Percentiles rank a stretch among this genome's conserved stretches.
Evolutionary conservation across 2,329 filamentous ascomycete genomes (phyloP).

Genomic region (Hypocreales sp.): DNA sequence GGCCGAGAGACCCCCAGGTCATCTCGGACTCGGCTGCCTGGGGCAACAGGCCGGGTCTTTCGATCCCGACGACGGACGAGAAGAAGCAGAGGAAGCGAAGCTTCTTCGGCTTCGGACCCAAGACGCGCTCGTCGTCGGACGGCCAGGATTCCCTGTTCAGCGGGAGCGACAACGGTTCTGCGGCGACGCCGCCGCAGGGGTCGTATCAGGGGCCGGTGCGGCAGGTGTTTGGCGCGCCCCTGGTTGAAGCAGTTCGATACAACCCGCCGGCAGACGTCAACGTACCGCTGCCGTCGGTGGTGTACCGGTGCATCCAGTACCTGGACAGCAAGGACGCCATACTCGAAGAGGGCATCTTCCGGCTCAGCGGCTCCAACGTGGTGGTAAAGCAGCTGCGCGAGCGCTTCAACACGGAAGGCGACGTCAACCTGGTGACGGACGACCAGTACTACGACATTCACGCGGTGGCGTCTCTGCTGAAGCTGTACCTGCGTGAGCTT

Average conservation of each 20-base stretch:
- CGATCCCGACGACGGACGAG: slow-evolving; percentile 44
- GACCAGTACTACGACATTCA: slow-evolving; percentile 89
- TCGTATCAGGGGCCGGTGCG: slow-evolving; percentile 39
- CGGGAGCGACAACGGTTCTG: slow-evolving; percentile 28
- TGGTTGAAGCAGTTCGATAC: slow-evolving; percentile 74
- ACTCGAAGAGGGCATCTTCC: slow-evolving; percentile 87
- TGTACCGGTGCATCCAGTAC: slow-evolving; percentile 92
- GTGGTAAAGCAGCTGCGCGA: slow-evolving; percentile 85
- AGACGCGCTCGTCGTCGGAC: slow-evolving; percentile 41
- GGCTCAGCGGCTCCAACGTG: slow-evolving; percentile 89
- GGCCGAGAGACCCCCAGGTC: slow-evolving; percentile 65
- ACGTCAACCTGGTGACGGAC: slow-evolving; percentile 72
- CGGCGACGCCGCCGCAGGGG: slow-evolving; percentile 25
- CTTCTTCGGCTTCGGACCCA: slow-evolving; percentile 55
- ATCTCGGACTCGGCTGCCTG: slow-evolving; percentile 74
- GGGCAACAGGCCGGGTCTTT: slow-evolving; percentile 57
- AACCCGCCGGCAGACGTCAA: slow-evolving; percentile 59
- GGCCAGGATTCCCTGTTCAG: slow-evolving; percentile 40
- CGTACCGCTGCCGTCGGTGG: slow-evolving; percentile 73
- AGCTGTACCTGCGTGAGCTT: slow-evolving; percentile 84
- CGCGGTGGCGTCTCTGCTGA: slow-evolving; percentile 84
- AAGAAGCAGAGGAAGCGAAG: slow-evolving; percentile 70
- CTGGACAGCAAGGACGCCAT: slow-evolving; percentile 68
- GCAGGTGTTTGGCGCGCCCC: slow-evolving; percentile 69
- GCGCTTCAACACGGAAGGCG: slow-evolving; percentile 84